A percentile compares a stretch with the other conserved stretches of the same genome.
These are phyloP conservation scores for Alternaria arbusti DNA, from an alignment of 2,329 filamentous ascomycete species.

Conservation along the genomic window DNA sequence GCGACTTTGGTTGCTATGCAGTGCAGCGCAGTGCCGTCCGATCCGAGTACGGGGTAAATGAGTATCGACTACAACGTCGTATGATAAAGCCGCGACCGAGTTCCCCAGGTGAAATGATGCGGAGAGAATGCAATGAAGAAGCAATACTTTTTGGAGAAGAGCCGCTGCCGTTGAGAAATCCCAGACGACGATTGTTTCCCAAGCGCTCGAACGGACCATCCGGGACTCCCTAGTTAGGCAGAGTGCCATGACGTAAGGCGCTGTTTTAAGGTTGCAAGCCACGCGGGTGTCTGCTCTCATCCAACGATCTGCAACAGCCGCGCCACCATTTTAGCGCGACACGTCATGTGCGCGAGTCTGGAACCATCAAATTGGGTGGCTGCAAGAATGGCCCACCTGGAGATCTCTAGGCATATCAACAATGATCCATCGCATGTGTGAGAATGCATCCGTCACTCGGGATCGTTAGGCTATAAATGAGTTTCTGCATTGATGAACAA, in stretches of 20 bases:
- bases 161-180: background rate
- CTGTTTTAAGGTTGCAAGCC: slow-evolving; percentile 21
- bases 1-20: slow-evolving; percentile 2
- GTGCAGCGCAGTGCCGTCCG: background rate
- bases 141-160: background rate
- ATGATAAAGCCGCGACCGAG: background rate
- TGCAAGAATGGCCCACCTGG: background rate
- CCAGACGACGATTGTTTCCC: slow-evolving; percentile 11
- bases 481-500: background rate
- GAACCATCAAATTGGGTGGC: background rate
- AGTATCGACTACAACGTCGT: background rate
- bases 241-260: slow-evolving; percentile 27
- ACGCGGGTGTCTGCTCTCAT: slow-evolving; percentile 6
- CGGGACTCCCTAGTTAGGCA: slow-evolving; percentile 5
- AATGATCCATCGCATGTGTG: background rate
- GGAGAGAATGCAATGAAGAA: background rate
- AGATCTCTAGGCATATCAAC: background rate
- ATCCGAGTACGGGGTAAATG: background rate
- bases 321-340: slow-evolving; percentile 14
- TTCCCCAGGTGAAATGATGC: background rate
- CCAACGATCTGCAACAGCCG: slow-evolving; percentile 22
- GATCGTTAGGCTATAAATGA: too few species aligned
- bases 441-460: background rate
- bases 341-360: slow-evolving; percentile 10
- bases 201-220: slow-evolving; percentile 11